phyloP scores from a whole-genome alignment of 129 eudicot species.

The Sambucus nigra region DNA sequence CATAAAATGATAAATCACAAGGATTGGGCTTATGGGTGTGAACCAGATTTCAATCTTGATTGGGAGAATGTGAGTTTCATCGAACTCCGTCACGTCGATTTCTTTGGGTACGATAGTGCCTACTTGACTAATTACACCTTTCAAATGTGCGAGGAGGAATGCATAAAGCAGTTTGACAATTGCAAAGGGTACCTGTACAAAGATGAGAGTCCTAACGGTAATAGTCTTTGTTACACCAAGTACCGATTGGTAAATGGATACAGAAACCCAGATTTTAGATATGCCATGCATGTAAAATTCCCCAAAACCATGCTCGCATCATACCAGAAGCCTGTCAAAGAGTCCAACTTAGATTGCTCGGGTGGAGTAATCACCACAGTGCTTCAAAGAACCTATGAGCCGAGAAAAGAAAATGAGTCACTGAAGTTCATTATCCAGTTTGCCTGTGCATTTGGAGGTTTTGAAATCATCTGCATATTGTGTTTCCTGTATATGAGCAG shows the following conservation, averaged over 20 bases:
- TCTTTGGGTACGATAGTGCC: conserved; percentile 18
- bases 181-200: conserved; percentile 28
- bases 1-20: conserved; percentile 16
- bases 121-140: neutral
- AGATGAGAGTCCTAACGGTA: too few species aligned
- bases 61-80: neutral
- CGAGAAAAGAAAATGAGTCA: neutral
- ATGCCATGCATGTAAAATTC: too few species aligned
- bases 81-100: conserved; percentile 15
- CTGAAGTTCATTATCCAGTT: conserved; percentile 22
- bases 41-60: conserved; percentile 5
- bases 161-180: conserved; percentile 11
- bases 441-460: conserved; percentile 5
- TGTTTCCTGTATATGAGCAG: conserved; percentile 19
- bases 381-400: neutral
- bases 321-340: neutral
- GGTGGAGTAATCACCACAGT: neutral
- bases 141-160: conserved; percentile 8
- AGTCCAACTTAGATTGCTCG: conserved; percentile 2
- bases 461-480: conserved; percentile 13
- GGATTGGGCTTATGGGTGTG: conserved; percentile 24
- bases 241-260: conserved; percentile 15
- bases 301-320: neutral
- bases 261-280: conserved; percentile 1
- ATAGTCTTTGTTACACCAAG: too few species aligned